These are phyloP conservation scores for Metschnikowia vanudenii DNA, from an alignment of 805 yeast genomes.

Conservation along the genomic window DNA sequence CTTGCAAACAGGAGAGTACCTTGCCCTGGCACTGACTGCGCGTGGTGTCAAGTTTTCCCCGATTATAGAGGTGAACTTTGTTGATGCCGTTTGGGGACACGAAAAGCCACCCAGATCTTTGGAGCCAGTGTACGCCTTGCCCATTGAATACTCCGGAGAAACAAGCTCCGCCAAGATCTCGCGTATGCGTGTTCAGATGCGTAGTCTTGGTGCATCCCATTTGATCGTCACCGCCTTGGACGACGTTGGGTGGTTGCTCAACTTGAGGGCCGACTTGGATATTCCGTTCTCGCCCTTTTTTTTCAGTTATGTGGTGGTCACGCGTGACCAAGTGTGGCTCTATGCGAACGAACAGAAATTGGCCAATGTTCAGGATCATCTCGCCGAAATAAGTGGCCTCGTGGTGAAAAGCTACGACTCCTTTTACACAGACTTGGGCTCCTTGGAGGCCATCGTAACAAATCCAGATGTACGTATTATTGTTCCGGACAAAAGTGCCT, in stretches of 20 bases:
- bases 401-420: constrained; percentile 50
- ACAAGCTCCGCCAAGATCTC: constrained; percentile 29
- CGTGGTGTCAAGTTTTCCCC: constrained; percentile 32
- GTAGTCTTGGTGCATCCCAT: constrained; percentile 22
- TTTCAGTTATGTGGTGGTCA: constrained; percentile 56
- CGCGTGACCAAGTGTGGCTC: constrained; percentile 39
- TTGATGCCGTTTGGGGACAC: constrained; percentile 39
- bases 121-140: constrained; percentile 33
- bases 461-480: constrained; percentile 23
- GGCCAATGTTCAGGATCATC: constrained; percentile 29
- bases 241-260: constrained; percentile 89
- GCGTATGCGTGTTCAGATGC: constrained; percentile 32
- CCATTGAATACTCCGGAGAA: constrained; percentile 35
- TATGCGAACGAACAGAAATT: constrained; percentile 54
- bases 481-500: constrained; percentile 30
- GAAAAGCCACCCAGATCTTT: constrained; percentile 35
- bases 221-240: constrained; percentile 73
- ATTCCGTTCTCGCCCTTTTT: constrained; percentile 86
- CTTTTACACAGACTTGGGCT: constrained; percentile 56
- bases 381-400: constrained; percentile 28
- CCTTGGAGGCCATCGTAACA: constrained; percentile 22
- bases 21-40: constrained; percentile 27
- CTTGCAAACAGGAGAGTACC: constrained; percentile 43
- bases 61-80: constrained; percentile 28
- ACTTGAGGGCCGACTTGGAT: constrained; percentile 73